Base-by-base conservation (phyloP, 2,329 filamentous ascomycete species). In the Diplodia sapinea region DNA sequence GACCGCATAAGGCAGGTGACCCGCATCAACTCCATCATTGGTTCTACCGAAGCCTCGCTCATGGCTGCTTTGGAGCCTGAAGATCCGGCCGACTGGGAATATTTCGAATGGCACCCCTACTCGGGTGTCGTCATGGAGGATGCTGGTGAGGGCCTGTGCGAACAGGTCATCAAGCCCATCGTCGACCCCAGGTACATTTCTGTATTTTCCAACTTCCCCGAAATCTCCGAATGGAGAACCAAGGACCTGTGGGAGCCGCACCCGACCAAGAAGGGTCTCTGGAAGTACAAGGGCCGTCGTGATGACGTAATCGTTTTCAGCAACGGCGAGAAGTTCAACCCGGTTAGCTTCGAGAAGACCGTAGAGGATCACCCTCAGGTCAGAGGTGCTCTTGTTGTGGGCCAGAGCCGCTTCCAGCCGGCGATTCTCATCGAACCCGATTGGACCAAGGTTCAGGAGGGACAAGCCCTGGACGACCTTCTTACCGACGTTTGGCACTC, bases 401-500 rank as follows among this genome's bases (percentile, higher is more conserved):
- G 78, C 1, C 71, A 71, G 20, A 72, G 71, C 17, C 70, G 73
- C 8, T 72, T 74, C 20, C 74, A 74, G 23, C 70, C 76, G 54
- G 73, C 72, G 0, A 67, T 79, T 1, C 68, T 79, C 2, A 52
- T 79, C 12, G 77, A 79, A 65, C 72, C 71, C 12, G 43, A 65
- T 47, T 40, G 54, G 36, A 68, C 71, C 6, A 38, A 50, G 9
- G 40, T 50, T 2, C 64, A 68, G 13, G 68, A 67, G 51, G 38
- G 47, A 8, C 61, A 70, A 26, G 65, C 69, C 17, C 52, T 66
- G 17, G 69, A 65, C 26, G 61, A 51, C 55, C 70, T 81, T 2
- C 69, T 85, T 2, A 78, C 84, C 7, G 75, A 75, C 51, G 77
- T 86, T 3, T 85, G 83, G 83, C 74, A 76, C 0, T 73, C 71